phyloP scores from a whole-genome alignment of 148 eudicot species.

The Salicornia ramosissima region DNA sequence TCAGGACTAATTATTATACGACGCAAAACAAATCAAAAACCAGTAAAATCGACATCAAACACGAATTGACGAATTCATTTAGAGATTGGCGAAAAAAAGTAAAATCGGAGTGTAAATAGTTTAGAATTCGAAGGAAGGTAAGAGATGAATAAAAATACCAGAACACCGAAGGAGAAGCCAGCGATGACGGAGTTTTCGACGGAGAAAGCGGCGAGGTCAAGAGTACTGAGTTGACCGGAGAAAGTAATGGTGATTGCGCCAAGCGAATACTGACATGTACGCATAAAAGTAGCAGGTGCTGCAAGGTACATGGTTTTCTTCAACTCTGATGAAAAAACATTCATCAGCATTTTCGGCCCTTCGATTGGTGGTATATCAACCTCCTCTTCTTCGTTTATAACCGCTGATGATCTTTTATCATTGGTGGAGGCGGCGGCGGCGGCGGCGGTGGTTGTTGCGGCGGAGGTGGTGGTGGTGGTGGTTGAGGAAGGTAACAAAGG shows the following conservation, averaged over 20 bases:
- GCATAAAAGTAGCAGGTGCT: conserved; percentile 43
- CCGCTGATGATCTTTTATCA: neutral
- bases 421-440: neutral
- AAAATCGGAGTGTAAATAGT: too few species aligned
- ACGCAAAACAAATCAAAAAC: too few species aligned
- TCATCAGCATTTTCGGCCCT: neutral
- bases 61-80: too few species aligned
- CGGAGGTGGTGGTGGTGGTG: neutral
- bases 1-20: too few species aligned
- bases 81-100: too few species aligned
- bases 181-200: conserved; percentile 41
- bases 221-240: conserved; percentile 49
- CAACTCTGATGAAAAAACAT: conserved; percentile 21
- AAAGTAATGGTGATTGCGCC: conserved; percentile 44
- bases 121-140: too few species aligned
- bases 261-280: conserved; percentile 43
- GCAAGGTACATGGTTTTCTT: conserved; percentile 44
- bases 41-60: too few species aligned
- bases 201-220: conserved; percentile 44
- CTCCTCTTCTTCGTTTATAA: neutral
- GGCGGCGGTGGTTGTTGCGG: neutral
- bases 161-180: conserved; percentile 40
- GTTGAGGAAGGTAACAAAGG: neutral
- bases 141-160: too few species aligned
- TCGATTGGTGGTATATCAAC: conserved; percentile 6